A percentile compares a stretch with the other conserved stretches of the same genome.
phyloP scores from a whole-genome alignment of 495 filamentous ascomycete species.

The Lasiosphaeris hirsuta region DNA sequence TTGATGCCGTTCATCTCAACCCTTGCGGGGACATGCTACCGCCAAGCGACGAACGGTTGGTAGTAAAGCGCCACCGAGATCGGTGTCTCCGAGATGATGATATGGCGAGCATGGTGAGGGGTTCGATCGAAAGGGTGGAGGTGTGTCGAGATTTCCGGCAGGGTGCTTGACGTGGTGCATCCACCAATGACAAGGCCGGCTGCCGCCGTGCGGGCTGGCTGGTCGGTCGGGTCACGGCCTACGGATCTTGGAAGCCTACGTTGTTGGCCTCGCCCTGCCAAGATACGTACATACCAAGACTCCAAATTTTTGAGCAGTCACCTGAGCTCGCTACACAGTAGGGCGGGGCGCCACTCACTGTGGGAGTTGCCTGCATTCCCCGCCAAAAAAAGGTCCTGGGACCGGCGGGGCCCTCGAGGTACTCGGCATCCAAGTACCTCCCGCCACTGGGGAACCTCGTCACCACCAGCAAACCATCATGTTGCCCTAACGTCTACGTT shows the following conservation, averaged over 20 bases:
- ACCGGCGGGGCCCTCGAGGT: neutral
- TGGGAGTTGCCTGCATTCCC: neutral
- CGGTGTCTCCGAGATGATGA: slow-evolving; percentile 18
- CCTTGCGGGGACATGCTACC: neutral
- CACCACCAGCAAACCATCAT: neutral
- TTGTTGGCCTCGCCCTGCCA: slow-evolving; percentile 22
- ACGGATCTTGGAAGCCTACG: slow-evolving; percentile 17
- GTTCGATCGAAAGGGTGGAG: slow-evolving; percentile 11
- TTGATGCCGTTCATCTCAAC: neutral
- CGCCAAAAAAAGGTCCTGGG: slow-evolving; percentile 3
- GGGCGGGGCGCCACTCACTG: neutral
- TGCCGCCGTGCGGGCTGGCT: neutral
- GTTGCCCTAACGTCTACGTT: neutral
- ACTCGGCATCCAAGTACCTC: slow-evolving; percentile 3
- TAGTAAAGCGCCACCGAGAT: slow-evolving; percentile 21
- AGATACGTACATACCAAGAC: slow-evolving; percentile 11
- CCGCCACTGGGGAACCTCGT: slow-evolving; percentile 1
- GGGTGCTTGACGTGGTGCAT: slow-evolving; percentile 1
- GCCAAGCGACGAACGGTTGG: slow-evolving; percentile 1
- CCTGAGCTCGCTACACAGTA: slow-evolving; percentile 24
- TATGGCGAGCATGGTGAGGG: slow-evolving; percentile 21
- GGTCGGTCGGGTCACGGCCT: neutral
- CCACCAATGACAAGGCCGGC: neutral
- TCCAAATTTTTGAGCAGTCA: slow-evolving; percentile 27
- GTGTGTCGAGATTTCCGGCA: slow-evolving; percentile 19